phyloP scores from a whole-genome alignment of 2,329 filamentous ascomycete genomes.

The Arthrobotrys pseudoclavata region DNA sequence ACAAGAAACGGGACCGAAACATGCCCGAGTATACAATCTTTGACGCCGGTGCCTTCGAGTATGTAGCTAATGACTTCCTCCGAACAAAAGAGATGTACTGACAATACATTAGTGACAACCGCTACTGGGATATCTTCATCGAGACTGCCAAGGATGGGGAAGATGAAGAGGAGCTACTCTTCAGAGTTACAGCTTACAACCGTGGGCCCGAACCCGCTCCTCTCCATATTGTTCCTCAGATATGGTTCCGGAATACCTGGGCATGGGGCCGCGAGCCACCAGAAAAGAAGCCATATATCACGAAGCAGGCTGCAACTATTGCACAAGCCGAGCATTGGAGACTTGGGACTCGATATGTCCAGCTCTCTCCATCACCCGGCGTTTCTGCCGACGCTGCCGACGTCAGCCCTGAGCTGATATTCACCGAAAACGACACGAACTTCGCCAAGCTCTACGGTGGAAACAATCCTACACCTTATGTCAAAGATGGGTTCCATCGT shows the following conservation, averaged over 20 bases:
- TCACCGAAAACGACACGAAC: conserved; percentile 97
- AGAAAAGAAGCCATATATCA: conserved; percentile 84
- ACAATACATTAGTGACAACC: conserved; percentile 72
- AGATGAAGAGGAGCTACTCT: conserved; percentile 89
- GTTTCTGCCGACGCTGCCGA: conserved; percentile 83
- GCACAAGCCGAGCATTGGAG: conserved; percentile 83
- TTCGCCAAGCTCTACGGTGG: conserved; percentile 80
- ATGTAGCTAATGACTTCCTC: conserved; percentile 21
- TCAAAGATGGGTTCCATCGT: conserved; percentile 95
- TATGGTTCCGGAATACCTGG: conserved; percentile 99
- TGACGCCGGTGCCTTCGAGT: conserved; percentile 86
- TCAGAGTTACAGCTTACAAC: conserved; percentile 97
- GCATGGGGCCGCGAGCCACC: conserved; percentile 85
- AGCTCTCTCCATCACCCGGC: conserved; percentile 90
- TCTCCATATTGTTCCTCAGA: conserved; percentile 91
- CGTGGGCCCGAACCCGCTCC: conserved; percentile 90
- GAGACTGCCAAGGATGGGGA: conserved; percentile 96
- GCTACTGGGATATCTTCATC: conserved; percentile 97
- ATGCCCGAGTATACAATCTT: conserved; percentile 92
- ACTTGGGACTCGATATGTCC: conserved; percentile 84
- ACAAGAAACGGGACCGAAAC: conserved; percentile 79
- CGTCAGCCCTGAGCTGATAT: conserved; percentile 85
- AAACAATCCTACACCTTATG: conserved; percentile 79
- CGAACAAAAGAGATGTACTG: background rate
- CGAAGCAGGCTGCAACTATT: conserved; percentile 75